phyloP scores from a whole-genome alignment of 176 grass and related monocot species.

The Zoysia japonica region DNA sequence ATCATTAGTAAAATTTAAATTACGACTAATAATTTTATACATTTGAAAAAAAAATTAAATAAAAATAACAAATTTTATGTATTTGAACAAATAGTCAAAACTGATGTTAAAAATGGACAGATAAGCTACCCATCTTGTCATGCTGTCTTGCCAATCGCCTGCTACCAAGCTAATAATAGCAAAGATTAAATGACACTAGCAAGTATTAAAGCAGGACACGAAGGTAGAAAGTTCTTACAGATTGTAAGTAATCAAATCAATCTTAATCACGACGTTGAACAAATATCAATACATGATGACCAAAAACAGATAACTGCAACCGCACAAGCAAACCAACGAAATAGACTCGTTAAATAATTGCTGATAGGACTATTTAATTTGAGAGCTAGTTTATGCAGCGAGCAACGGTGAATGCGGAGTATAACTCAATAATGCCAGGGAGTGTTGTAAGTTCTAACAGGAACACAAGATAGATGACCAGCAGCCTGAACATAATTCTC shows the following conservation, averaged over 20 bases:
- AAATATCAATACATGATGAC: background rate
- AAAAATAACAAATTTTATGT: too few species aligned
- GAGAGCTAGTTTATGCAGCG: too few species aligned
- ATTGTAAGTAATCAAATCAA: background rate
- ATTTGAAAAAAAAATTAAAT: too few species aligned
- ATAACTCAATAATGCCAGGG: slow-evolving; percentile 14
- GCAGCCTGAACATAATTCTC: background rate
- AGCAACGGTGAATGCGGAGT: background rate
- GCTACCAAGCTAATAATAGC: slow-evolving; percentile 24
- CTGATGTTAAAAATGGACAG: too few species aligned
- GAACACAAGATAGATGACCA: slow-evolving; percentile 28
- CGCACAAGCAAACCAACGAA: slow-evolving; percentile 19
- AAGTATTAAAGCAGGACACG: background rate
- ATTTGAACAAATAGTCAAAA: too few species aligned
- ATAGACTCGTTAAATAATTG: background rate
- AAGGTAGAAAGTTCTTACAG: background rate
- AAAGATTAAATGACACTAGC: background rate
- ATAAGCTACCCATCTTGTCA: background rate
- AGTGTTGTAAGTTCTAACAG: slow-evolving; percentile 3
- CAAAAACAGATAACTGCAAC: slow-evolving; percentile 18
- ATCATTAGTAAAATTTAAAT: too few species aligned
- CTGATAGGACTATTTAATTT: background rate
- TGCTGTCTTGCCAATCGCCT: slow-evolving; percentile 14
- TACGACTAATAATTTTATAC: too few species aligned
- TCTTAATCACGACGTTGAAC: slow-evolving; percentile 7